Evolutionary conservation across 768 basidiomycete species (phyloP).

Genomic region (Pulveroboletus ravenelii): DNA sequence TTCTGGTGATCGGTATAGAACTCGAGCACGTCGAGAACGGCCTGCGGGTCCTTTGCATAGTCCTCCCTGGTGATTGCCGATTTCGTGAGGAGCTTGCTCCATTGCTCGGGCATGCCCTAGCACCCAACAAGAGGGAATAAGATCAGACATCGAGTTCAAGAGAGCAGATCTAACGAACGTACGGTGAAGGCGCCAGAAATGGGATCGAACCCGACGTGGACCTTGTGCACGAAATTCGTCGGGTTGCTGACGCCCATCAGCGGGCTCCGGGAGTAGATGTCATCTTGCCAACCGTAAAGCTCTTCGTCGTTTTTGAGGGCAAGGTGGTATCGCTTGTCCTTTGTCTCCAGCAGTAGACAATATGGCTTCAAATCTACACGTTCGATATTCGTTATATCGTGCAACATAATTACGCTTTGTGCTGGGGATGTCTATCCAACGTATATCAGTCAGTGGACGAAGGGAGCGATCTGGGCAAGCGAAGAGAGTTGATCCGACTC

Average conservation of each 20-base stretch:
- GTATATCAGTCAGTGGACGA: slow-evolving; percentile 2
- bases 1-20: slow-evolving; percentile 99
- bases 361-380: slow-evolving; percentile 94
- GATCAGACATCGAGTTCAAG: background rate
- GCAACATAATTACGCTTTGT: slow-evolving; percentile 60
- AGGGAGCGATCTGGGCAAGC: background rate
- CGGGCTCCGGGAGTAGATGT: slow-evolving; percentile 88
- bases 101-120: slow-evolving; percentile 95
- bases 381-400: slow-evolving; percentile 83
- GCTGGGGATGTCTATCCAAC: slow-evolving; percentile 43
- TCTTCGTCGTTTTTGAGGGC: slow-evolving; percentile 92
- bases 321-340: slow-evolving; percentile 75
- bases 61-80: slow-evolving; percentile 98
- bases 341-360: slow-evolving; percentile 82
- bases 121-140: background rate
- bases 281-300: slow-evolving; percentile 98
- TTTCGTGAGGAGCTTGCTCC: slow-evolving; percentile 94
- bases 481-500: slow-evolving; percentile 23
- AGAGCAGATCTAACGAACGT: slow-evolving; percentile 29
- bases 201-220: slow-evolving; percentile 96
- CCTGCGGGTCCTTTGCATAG: slow-evolving; percentile 94
- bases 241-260: slow-evolving; percentile 92
- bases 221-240: slow-evolving; percentile 98
- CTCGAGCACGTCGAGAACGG: slow-evolving; percentile 94
- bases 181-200: slow-evolving; percentile 92